phyloP scores from a whole-genome alignment of 176 grass and related monocot genomes.

The Sorghum bicolor region Sorghum_bicolor_NCBIv3 NC_012873.2:6527001-6527500 shows the following conservation, averaged over 20 bases:
- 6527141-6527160: constrained; percentile 8
- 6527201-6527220: constrained; percentile 84
- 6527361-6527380: neutral
- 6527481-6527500: neutral
- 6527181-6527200: constrained; percentile 25
- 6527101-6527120: constrained; percentile 48
- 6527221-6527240: neutral
- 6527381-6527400: neutral
- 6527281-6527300: neutral
- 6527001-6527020: constrained; percentile 9
- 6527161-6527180: neutral
- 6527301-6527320: neutral
- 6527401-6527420: too few relatives aligned
- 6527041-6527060: neutral
- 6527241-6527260: neutral
- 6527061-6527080: neutral
- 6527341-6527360: neutral
- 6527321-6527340: neutral
- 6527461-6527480: neutral
- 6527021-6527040: neutral
- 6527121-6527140: constrained; percentile 40
- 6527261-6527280: neutral
- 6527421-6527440: neutral
- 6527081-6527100: constrained; percentile 16
- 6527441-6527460: neutral